A percentile compares a stretch with the other conserved stretches of the same genome.
phyloP scores from a whole-genome alignment of 768 basidiomycete genomes.

The Rhodosporidiobolus sp. region DNA sequence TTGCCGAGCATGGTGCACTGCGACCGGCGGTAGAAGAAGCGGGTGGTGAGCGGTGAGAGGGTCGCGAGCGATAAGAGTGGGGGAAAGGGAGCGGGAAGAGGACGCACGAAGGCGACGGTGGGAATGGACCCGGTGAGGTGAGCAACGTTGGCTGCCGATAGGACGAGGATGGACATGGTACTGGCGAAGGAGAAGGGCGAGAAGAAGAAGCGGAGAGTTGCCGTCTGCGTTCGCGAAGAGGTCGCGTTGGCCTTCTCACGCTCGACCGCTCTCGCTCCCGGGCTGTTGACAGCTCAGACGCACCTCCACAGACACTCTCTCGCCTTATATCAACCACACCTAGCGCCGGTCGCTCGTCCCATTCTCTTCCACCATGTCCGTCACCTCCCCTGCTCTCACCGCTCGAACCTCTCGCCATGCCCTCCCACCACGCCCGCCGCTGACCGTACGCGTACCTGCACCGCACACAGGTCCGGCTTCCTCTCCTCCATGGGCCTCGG shows the following conservation, averaged over 20 bases:
- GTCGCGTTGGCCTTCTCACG: neutral
- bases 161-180: slow-evolving; percentile 17
- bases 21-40: neutral
- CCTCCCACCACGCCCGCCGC: neutral
- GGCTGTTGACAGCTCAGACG: neutral
- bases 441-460: neutral
- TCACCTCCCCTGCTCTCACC: neutral
- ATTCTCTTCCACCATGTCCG: neutral
- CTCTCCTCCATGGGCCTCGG: slow-evolving; percentile 36
- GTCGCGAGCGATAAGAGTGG: neutral
- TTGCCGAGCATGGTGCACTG: slow-evolving; percentile 27
- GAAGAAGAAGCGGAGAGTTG: neutral
- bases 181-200: neutral
- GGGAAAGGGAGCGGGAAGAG: neutral
- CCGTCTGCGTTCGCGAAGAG: neutral
- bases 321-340: neutral
- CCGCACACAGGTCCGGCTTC: slow-evolving; percentile 28
- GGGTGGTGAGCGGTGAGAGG: neutral
- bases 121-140: neutral
- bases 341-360: neutral
- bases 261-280: neutral
- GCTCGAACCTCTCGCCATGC: neutral
- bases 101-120: slow-evolving; percentile 15
- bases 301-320: neutral
- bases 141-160: slow-evolving; percentile 9